phyloP scores from a whole-genome alignment of 2,329 filamentous ascomycete genomes.

The Sclerotinia subarctica region DNA sequence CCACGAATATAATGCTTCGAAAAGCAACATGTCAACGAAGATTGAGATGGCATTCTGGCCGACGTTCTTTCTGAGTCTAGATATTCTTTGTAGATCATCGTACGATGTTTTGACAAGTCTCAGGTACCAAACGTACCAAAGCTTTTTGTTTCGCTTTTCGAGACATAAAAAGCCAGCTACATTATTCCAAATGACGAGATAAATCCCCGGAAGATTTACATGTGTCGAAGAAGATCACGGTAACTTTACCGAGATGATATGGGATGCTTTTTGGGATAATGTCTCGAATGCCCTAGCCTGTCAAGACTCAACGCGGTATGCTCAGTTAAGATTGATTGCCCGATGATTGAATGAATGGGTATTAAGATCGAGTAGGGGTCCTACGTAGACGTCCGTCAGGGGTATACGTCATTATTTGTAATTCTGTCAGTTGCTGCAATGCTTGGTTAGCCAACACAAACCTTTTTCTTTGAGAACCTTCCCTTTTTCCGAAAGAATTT shows the following conservation, averaged over 20 bases:
- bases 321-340: not conserved
- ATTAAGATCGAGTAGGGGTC: not conserved
- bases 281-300: slow-evolving; percentile 1
- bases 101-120: slow-evolving; percentile 7
- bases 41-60: not conserved
- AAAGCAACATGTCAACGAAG: not conserved
- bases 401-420: slow-evolving; percentile 5
- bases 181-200: slow-evolving; percentile 4
- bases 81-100: slow-evolving; percentile 10
- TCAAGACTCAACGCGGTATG: not conserved
- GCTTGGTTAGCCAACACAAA: not conserved
- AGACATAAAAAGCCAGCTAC: not conserved
- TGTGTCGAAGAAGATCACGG: slow-evolving; percentile 10
- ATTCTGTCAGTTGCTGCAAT: not conserved
- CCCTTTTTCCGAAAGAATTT: not conserved
- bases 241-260: slow-evolving; percentile 9
- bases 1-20: not conserved
- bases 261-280: slow-evolving; percentile 1
- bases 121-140: not conserved
- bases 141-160: not conserved
- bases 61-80: slow-evolving; percentile 1
- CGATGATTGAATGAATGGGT: not conserved
- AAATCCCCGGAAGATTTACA: slow-evolving; percentile 4
- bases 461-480: not conserved
- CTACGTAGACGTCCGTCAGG: not conserved